Percentiles rank a stretch among this genome's conserved stretches.
Conservation (phyloP, 306 rosid species). For the Boehmeria nivea region DNA sequence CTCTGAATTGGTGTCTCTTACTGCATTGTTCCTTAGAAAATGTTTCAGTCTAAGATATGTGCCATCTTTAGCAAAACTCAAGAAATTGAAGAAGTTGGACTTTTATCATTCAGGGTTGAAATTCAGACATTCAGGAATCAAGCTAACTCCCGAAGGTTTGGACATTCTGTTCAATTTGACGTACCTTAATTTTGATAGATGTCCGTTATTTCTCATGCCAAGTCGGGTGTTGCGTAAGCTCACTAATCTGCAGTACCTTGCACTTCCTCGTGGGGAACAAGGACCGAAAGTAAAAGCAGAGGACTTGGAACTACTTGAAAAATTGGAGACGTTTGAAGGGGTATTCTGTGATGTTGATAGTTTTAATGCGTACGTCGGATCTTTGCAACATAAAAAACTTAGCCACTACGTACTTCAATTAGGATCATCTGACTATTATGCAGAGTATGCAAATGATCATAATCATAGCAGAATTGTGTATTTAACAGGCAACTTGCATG, state of each 20-base stretch:
- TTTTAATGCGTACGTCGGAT: not conserved
- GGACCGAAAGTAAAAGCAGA: slow-evolving; percentile 4
- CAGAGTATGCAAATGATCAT: not conserved
- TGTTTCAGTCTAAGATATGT: slow-evolving; percentile 5
- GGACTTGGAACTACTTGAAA: slow-evolving; percentile 10
- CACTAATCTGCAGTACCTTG: slow-evolving; percentile 12
- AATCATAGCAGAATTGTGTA: not conserved
- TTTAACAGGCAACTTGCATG: not conserved
- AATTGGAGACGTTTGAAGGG: slow-evolving; percentile 10
- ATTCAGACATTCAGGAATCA: slow-evolving; percentile 8
- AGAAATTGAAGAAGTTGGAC: slow-evolving; percentile 13
- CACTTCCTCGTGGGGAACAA: not conserved
- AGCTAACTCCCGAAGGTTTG: slow-evolving; percentile 10
- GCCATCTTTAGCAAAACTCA: slow-evolving; percentile 13
- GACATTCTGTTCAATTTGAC: slow-evolving; percentile 6
- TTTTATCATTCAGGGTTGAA: no score
- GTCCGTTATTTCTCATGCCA: not conserved
- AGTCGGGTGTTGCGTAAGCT: slow-evolving; percentile 6
- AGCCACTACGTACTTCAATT: not conserved
- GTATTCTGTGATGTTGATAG: not conserved
- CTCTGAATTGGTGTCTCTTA: slow-evolving; percentile 12
- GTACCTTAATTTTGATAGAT: slow-evolving; percentile 8
- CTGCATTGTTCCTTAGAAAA: slow-evolving; percentile 9
- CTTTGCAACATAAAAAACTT: not conserved
- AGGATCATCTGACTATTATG: not conserved